Conservation (phyloP, 1,284 basidiomycete species). For the Tylopilus sp. region DNA sequence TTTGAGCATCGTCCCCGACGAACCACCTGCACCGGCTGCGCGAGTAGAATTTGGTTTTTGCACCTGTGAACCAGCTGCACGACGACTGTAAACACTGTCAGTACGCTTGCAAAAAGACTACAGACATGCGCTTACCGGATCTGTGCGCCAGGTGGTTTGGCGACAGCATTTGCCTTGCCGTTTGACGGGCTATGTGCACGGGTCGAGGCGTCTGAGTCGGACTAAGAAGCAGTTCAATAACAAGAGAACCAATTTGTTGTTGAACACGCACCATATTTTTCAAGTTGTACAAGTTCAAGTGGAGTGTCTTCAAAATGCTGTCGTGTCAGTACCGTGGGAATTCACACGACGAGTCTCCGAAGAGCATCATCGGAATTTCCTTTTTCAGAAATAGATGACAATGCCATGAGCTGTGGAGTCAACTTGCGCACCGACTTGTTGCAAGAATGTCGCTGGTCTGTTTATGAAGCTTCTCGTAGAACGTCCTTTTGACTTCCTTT, state of each 20-base stretch:
- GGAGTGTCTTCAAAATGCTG: conserved; percentile 12
- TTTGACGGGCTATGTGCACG: conserved; percentile 53
- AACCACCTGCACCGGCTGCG: conserved; percentile 96
- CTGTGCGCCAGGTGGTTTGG: conserved; percentile 81
- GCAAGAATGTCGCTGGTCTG: conserved; percentile 33
- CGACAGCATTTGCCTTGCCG: conserved; percentile 59
- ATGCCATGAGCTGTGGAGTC: background rate
- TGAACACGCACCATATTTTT: conserved; percentile 37
- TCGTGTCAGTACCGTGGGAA: conserved; percentile 43
- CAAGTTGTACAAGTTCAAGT: conserved; percentile 20
- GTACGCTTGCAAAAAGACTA: background rate
- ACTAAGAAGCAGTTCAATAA: conserved; percentile 48
- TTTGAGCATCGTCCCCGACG: conserved; percentile 98
- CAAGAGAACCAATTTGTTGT: background rate
- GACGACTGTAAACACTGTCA: conserved; percentile 65
- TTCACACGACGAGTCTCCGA: conserved; percentile 11
- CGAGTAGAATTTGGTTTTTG: conserved; percentile 90
- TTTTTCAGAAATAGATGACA: conserved; percentile 7
- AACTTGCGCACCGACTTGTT: background rate
- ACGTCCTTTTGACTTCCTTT: background rate
- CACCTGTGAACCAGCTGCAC: conserved; percentile 76
- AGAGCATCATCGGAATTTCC: conserved; percentile 26
- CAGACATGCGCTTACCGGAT: conserved; percentile 66
- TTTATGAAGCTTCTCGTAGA: background rate
- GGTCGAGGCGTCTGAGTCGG: conserved; percentile 70